Evolutionary conservation across 2,329 filamentous ascomycete species (phyloP).

Genomic region (Didymella pinodella): DNA sequence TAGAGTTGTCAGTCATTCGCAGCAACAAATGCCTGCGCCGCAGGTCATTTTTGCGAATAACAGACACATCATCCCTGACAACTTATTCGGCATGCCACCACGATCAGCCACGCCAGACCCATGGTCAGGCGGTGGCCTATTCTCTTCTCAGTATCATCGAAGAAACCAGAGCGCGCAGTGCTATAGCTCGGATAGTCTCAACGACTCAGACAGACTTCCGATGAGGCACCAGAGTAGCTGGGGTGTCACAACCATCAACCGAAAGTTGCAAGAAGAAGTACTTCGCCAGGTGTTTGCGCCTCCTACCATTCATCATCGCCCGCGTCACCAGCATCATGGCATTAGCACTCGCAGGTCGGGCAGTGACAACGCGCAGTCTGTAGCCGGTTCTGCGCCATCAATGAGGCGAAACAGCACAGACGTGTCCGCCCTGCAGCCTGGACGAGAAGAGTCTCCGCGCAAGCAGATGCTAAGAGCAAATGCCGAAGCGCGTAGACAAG

Average conservation of each 20-base stretch:
- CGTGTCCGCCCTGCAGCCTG: constrained; percentile 39
- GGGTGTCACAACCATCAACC: constrained; percentile 93
- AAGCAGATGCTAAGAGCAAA: constrained; percentile 55
- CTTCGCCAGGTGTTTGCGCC: constrained; percentile 91
- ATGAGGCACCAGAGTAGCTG: constrained; percentile 67
- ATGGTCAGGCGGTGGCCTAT: constrained; percentile 41
- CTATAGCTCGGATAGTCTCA: constrained; percentile 18
- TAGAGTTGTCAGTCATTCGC: constrained; percentile 75
- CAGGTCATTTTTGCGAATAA: constrained; percentile 96
- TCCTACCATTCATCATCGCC: constrained; percentile 80
- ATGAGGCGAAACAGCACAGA: constrained; percentile 52
- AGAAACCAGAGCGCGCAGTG: constrained; percentile 48
- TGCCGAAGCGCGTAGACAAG: constrained; percentile 50
- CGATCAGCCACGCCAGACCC: constrained; percentile 51
- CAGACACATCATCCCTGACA: constrained; percentile 87
- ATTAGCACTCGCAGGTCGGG: constrained; percentile 60
- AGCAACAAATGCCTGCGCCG: constrained; percentile 77
- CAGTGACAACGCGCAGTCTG: constrained; percentile 34
- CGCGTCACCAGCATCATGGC: constrained; percentile 71
- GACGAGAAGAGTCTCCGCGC: constrained; percentile 50
- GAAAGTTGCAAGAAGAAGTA: constrained; percentile 85
- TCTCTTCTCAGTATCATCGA: constrained; percentile 45
- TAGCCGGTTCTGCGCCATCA: constrained; percentile 45
- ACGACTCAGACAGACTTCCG: constrained; percentile 48
- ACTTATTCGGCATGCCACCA: constrained; percentile 73